phyloP scores from a whole-genome alignment of 2,329 filamentous ascomycete genomes.

The Nannizziopsis arthrosporioides region DNA sequence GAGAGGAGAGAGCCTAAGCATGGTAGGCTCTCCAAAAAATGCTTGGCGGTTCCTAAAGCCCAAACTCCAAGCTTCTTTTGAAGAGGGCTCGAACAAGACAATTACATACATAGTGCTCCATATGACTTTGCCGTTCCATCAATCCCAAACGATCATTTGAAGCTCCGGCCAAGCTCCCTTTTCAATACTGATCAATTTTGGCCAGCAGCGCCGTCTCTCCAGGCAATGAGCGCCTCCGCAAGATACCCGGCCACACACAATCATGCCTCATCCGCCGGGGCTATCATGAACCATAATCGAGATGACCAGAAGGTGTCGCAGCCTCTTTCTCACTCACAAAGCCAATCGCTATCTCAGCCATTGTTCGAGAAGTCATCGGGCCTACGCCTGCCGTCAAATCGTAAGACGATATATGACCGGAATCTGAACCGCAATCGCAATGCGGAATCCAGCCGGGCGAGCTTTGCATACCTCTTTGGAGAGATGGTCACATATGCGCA shows the following conservation, averaged over 20 bases:
- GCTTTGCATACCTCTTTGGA: conserved; percentile 90
- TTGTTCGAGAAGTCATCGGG: conserved; percentile 27
- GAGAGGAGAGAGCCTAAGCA: too few relatives aligned
- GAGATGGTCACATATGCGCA: conserved; percentile 97
- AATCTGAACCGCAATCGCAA: conserved; percentile 83
- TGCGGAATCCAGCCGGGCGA: conserved; percentile 78
- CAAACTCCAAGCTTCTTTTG: too few relatives aligned
- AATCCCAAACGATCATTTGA: not conserved
- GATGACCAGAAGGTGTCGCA: conserved; percentile 2
- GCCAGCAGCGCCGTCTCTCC: not conserved
- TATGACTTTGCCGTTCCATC: not conserved
- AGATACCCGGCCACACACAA: conserved; percentile 12
- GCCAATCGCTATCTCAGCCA: conserved; percentile 21
- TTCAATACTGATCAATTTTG: not conserved
- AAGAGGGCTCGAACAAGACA: too few relatives aligned
- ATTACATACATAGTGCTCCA: too few relatives aligned
- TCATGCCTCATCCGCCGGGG: conserved; percentile 15
- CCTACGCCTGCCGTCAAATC: conserved; percentile 78
- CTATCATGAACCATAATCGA: conserved; percentile 10
- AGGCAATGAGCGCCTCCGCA: conserved; percentile 5
- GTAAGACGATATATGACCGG: conserved; percentile 96
- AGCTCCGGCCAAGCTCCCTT: not conserved
- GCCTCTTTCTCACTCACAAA: conserved; percentile 14
- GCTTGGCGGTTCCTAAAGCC: too few relatives aligned
- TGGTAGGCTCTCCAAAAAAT: too few relatives aligned